Conservation (phyloP, 176 grass and related monocot species). For the Zea luxurians region DNA sequence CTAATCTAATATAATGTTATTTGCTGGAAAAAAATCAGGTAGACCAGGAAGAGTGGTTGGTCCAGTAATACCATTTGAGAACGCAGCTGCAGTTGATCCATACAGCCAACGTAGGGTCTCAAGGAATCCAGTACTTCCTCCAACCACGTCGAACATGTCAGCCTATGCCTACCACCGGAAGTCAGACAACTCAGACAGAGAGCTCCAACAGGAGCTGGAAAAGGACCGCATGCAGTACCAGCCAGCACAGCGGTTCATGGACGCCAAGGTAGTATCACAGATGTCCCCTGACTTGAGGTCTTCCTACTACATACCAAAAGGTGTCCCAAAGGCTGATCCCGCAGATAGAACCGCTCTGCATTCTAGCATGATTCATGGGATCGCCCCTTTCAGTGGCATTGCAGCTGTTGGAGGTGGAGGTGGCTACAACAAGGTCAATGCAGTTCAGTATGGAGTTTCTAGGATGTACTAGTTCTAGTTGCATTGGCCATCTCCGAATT, state of each 20-base stretch:
- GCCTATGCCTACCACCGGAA: constrained; percentile 53
- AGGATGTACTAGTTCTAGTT: constrained; percentile 79
- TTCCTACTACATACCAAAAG: constrained; percentile 58
- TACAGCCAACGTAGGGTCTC: constrained; percentile 62
- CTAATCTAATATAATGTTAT: constrained; percentile 19
- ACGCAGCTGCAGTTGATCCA: constrained; percentile 43
- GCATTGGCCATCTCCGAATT: constrained; percentile 29
- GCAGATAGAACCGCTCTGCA: constrained; percentile 47
- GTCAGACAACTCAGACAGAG: constrained; percentile 46
- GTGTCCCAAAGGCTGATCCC: constrained; percentile 46
- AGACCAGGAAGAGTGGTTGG: constrained; percentile 75
- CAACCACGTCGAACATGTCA: constrained; percentile 41
- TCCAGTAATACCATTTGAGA: constrained; percentile 61
- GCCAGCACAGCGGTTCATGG: constrained; percentile 56
- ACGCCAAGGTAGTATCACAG: constrained; percentile 52
- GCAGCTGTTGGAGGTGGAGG: constrained; percentile 57
- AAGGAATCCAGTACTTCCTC: constrained; percentile 67
- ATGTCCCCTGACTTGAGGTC: constrained; percentile 59
- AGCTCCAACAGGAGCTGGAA: constrained; percentile 52
- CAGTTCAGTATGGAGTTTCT: constrained; percentile 74
- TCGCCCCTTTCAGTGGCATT: constrained; percentile 67
- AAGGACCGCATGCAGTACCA: constrained; percentile 59
- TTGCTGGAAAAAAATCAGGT: constrained; percentile 50
- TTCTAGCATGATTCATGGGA: constrained; percentile 61
- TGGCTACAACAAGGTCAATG: constrained; percentile 61